A percentile compares a stretch with the other conserved stretches of the same genome.
Evolutionary conservation across 805 yeast species (phyloP).

Genomic region (Allodekkera sacchari): DNA sequence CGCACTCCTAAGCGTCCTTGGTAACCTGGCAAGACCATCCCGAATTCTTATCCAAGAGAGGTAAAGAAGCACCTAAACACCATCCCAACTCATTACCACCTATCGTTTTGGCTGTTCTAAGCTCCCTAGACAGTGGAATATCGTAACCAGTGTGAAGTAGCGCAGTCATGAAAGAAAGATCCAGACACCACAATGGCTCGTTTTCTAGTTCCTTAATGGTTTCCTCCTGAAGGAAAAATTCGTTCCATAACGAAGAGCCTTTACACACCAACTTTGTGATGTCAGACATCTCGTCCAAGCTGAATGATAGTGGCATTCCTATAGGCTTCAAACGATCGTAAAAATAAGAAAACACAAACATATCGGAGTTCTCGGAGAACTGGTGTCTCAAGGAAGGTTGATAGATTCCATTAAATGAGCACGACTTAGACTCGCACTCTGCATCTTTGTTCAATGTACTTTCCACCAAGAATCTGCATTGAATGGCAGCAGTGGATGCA

Average conservation of each 20-base stretch:
- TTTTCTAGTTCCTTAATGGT: conserved; percentile 57
- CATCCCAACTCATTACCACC: conserved; percentile 91
- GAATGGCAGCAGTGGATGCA: conserved; percentile 53
- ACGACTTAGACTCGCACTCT: conserved; percentile 67
- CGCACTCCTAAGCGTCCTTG: conserved; percentile 15
- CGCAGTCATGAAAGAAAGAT: conserved; percentile 83
- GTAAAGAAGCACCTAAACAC: conserved; percentile 97
- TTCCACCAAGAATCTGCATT: conserved; percentile 84
- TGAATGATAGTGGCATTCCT: conserved; percentile 90
- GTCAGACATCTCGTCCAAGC: conserved; percentile 74
- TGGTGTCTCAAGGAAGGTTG: conserved; percentile 85
- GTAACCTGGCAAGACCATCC: conserved; percentile 63
- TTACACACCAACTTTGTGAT: conserved; percentile 78
- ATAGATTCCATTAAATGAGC: conserved; percentile 95
- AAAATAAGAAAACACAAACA: conserved; percentile 89
- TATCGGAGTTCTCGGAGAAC: conserved; percentile 64
- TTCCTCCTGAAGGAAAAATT: conserved; percentile 54
- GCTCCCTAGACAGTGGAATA: conserved; percentile 81
- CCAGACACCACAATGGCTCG: conserved; percentile 94
- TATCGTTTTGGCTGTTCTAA: conserved; percentile 86
- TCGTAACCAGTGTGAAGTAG: conserved; percentile 95
- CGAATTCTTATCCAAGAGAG: conserved; percentile 59
- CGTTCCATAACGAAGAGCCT: conserved; percentile 71
- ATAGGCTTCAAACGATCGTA: conserved; percentile 91
- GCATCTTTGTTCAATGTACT: conserved; percentile 73